Conservation (phyloP, 148 eudicot species). For the Rhododendron simsii region DNA sequence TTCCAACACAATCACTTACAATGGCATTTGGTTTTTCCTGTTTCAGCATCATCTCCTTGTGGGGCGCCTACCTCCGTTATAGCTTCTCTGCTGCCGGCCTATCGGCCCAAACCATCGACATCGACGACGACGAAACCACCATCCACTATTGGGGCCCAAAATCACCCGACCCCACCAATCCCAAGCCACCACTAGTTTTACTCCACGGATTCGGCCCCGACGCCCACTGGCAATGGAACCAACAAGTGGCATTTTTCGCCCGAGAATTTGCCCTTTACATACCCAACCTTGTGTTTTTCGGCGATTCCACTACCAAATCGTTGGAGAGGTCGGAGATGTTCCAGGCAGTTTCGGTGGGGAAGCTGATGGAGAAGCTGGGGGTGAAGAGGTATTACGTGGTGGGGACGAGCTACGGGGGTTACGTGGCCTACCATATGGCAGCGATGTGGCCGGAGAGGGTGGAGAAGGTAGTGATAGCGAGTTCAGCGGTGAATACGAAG, state of each 20-base stretch:
- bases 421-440: conserved; percentile 54
- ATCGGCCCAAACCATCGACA: conserved; percentile 15
- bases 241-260: conserved; percentile 30
- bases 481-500: conserved; percentile 40
- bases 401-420: conserved; percentile 64
- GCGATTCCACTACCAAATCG: conserved; percentile 30
- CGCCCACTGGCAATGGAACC: conserved; percentile 54
- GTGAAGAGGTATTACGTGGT: conserved; percentile 33
- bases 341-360: conserved; percentile 36
- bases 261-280: conserved; percentile 33
- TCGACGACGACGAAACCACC: conserved; percentile 40
- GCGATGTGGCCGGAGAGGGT: conserved; percentile 55
- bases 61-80: conserved; percentile 27
- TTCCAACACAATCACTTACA: no score
- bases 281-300: conserved; percentile 51
- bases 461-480: conserved; percentile 49
- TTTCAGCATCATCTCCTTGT: conserved; percentile 33
- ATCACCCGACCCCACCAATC: not conserved
- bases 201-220: conserved; percentile 58
- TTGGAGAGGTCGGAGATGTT: conserved; percentile 39
- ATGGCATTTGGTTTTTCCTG: not conserved
- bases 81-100: conserved; percentile 33
- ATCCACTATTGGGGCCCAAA: conserved; percentile 49
- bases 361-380: conserved; percentile 43
- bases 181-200: conserved; percentile 32